These are phyloP conservation scores for Cladophialophora bantiana DNA, from an alignment of 2,329 filamentous ascomycete species.

Conservation along the genomic window DNA sequence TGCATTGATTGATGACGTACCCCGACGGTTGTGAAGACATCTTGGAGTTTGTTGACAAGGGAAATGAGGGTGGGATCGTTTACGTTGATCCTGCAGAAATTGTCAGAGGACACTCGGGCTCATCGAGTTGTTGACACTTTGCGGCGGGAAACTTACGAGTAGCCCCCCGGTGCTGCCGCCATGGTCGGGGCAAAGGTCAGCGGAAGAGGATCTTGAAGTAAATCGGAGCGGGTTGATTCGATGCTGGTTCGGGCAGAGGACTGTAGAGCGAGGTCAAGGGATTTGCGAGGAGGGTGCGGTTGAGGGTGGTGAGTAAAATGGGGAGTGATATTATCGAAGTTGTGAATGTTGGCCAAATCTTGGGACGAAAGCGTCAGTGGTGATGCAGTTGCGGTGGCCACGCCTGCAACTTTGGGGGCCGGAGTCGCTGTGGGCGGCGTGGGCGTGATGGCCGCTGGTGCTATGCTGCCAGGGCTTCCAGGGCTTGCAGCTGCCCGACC, in stretches of 20 bases:
- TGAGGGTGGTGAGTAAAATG: slow-evolving; percentile 13
- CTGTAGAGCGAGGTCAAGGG: slow-evolving; percentile 28
- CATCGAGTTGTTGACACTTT: slow-evolving; percentile 37
- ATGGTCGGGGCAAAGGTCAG: slow-evolving; percentile 47
- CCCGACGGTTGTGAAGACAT: slow-evolving; percentile 98
- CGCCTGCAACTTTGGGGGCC: slow-evolving; percentile 7
- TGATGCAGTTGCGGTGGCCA: slow-evolving; percentile 20
- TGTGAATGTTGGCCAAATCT: slow-evolving; percentile 33
- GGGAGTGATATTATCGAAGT: slow-evolving; percentile 30
- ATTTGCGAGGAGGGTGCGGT: slow-evolving; percentile 15
- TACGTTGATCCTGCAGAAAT: slow-evolving; percentile 67
- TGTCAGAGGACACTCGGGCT: slow-evolving; percentile 3
- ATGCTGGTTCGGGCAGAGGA: slow-evolving; percentile 28
- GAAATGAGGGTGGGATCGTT: slow-evolving; percentile 74
- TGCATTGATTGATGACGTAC: slow-evolving; percentile 56
- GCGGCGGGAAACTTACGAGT: slow-evolving; percentile 51
- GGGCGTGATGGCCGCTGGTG: not conserved
- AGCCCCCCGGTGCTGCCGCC: slow-evolving; percentile 52
- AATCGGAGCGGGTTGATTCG: slow-evolving; percentile 23
- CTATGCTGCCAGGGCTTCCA: no score
- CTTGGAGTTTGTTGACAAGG: slow-evolving; percentile 98
- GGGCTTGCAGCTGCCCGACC: not conserved
- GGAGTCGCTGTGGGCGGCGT: not conserved
- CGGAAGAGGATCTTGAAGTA: slow-evolving; percentile 29
- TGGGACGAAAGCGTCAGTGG: slow-evolving; percentile 22